Evolutionary conservation across 768 basidiomycete genomes (phyloP), one percentile per base, ranked within the genome.

Genomic region (Porpolomopsis calyptriformis): DNA sequence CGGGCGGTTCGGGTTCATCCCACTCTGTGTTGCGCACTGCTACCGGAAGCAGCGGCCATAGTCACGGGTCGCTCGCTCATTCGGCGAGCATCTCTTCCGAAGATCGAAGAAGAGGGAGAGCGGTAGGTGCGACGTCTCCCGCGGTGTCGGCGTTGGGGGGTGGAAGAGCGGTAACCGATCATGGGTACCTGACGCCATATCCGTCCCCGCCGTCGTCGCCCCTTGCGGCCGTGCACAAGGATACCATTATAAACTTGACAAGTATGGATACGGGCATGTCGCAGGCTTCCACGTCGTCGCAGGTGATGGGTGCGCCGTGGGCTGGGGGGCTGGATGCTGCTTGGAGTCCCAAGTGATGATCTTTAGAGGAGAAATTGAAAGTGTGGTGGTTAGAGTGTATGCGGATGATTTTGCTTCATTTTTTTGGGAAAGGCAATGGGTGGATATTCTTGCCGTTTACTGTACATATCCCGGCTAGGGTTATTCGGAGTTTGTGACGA

Each of bases 51-150:
- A 65, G 63, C 42, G 72, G 69, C 24, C 62, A 60, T 16, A 53
- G 53, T 38, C 68, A 68, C 14, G 52, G 53, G 14, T 72, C 72
- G 0, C 63, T 77, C 23, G 54, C 69, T 0, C 70, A 71, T 45
- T 71, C 74, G 1, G 69, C 68, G 18, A 82, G 79, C 42, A 59
- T 82, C 40, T 72, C 76, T 0, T 73, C 73, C 0, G 73, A 76
- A 49, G 72, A 71, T n/a, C 69, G 74, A 20, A 63, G 59, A 39
- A 61, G 60, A 25, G 53, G 49, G 22, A 46, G 46, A 25, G 57
- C 51, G 16, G 50, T 46, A 43, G 57, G 50, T 2, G 54, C 62
- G 4, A 54, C 68, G 27, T 77, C 77, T 2, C 77, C 77, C 25
- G 65, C 72, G 0, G 49, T 73, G 39, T 77, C 76, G 0, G 73